These are phyloP conservation scores for Xanthoconium stramineum DNA, from an alignment of 768 basidiomycete genomes.

Conservation along the genomic window DNA sequence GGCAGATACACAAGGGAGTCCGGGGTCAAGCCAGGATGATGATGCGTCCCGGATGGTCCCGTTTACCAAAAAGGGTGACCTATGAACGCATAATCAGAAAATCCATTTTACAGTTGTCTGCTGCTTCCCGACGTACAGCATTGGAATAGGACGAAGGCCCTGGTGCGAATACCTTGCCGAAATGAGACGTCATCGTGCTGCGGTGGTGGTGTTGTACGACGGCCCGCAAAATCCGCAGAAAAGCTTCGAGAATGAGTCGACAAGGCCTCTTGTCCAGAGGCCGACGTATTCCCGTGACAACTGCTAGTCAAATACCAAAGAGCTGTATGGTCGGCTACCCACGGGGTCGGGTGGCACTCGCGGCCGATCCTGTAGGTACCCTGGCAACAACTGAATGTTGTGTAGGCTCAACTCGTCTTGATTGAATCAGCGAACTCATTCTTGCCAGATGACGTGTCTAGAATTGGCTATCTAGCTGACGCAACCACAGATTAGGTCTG, in stretches of 20 bases:
- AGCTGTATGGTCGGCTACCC: not conserved
- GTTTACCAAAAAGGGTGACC: not conserved
- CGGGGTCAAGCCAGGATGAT: slow-evolving; percentile 10
- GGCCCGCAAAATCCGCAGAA: not conserved
- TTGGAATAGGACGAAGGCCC: not conserved
- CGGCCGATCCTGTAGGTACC: not conserved
- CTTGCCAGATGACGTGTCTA: not conserved
- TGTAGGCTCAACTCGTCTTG: not conserved
- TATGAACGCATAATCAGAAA: not conserved
- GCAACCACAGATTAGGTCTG: not conserved
- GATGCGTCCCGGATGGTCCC: not conserved
- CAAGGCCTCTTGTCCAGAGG: not conserved
- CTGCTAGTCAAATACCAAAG: not conserved
- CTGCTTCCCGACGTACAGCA: not conserved
- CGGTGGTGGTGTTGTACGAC: not conserved
- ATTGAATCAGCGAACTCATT: not conserved
- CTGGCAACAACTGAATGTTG: not conserved
- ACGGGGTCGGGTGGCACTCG: too few relatives aligned
- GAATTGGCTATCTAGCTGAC: not conserved
- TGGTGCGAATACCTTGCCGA: not conserved
- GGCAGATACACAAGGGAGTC: not conserved
- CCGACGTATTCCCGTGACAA: not conserved
- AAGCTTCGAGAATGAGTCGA: not conserved
- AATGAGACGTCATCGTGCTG: not conserved
- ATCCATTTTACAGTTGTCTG: not conserved